Evolutionary conservation across 2,329 filamentous ascomycete species (phyloP).

Genomic region (Exophiala sideris): DNA sequence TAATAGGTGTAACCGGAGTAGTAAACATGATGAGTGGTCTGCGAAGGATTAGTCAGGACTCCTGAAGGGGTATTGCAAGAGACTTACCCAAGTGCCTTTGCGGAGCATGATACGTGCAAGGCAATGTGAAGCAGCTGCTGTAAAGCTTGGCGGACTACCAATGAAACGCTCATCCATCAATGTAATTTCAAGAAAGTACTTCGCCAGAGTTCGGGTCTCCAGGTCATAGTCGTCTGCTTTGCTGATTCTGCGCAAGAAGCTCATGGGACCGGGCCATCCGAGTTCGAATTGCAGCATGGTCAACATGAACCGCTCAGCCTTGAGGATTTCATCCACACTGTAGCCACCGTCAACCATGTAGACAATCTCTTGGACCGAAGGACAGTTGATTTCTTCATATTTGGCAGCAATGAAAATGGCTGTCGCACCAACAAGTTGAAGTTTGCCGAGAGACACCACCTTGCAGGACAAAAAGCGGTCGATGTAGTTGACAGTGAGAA

Average conservation of each 20-base stretch:
- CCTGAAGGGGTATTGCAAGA: neutral
- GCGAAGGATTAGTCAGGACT: constrained; percentile 18
- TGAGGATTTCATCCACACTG: constrained; percentile 84
- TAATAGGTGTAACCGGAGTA: constrained; percentile 90
- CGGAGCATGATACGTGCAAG: constrained; percentile 81
- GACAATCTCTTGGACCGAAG: constrained; percentile 89
- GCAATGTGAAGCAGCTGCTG: constrained; percentile 89
- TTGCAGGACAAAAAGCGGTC: constrained; percentile 94
- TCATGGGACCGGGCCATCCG: constrained; percentile 98
- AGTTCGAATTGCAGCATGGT: constrained; percentile 94
- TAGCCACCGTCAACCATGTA: constrained; percentile 98
- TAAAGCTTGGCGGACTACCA: constrained; percentile 81
- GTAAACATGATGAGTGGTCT: constrained; percentile 80
- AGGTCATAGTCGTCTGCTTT: constrained; percentile 97
- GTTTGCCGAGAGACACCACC: constrained; percentile 88
- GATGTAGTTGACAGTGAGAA: constrained; percentile 93
- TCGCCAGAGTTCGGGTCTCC: constrained; percentile 90
- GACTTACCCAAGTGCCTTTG: constrained; percentile 88
- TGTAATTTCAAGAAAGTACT: constrained; percentile 95
- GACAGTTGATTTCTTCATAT: constrained; percentile 98
- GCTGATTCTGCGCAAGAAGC: constrained; percentile 92
- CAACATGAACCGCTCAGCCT: constrained; percentile 97
- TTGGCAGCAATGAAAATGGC: constrained; percentile 95
- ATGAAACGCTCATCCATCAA: constrained; percentile 99
- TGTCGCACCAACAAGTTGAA: constrained; percentile 93